These are phyloP conservation scores for Ceratobasidium sp. DNA, from an alignment of 1,284 basidiomycete species.

Conservation along the genomic window DNA sequence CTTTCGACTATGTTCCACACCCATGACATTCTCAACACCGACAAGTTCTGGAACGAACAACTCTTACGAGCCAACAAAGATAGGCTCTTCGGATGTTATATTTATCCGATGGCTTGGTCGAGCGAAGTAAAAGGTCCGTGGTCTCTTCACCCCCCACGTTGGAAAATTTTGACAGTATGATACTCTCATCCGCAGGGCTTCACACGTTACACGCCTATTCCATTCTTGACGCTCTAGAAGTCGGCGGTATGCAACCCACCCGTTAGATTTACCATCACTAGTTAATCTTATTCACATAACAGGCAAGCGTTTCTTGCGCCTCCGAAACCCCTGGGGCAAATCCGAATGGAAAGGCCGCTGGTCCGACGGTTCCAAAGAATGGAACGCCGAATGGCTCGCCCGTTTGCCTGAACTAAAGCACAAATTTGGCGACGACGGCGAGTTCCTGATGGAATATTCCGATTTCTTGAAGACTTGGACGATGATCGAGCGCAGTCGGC, in stretches of 20 bases:
- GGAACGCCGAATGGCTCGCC: constrained; percentile 49
- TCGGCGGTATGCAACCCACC: constrained; percentile 7
- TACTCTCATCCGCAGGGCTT: constrained; percentile 17
- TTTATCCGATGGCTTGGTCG: constrained; percentile 29
- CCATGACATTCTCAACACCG: constrained; percentile 49
- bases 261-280: background rate
- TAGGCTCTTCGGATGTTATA: constrained; percentile 50
- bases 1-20: constrained; percentile 43
- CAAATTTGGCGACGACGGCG: constrained; percentile 50
- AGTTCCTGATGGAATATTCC: constrained; percentile 50
- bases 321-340: constrained; percentile 66
- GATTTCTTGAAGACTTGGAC: constrained; percentile 46
- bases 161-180: background rate
- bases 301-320: constrained; percentile 47
- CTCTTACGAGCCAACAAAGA: constrained; percentile 49
- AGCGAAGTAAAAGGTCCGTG: constrained; percentile 14
- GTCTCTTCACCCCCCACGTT: background rate
- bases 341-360: constrained; percentile 55
- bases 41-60: constrained; percentile 50
- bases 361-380: constrained; percentile 50
- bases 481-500: constrained; percentile 33
- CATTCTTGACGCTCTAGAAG: constrained; percentile 30
- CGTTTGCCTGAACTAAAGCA: constrained; percentile 47
- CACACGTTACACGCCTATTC: constrained; percentile 48
- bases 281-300: background rate